A percentile compares a stretch with the other conserved stretches of the same genome.
Conservation (phyloP, 192 early-diverging fungal species). For the Coemansia sp. region DNA sequence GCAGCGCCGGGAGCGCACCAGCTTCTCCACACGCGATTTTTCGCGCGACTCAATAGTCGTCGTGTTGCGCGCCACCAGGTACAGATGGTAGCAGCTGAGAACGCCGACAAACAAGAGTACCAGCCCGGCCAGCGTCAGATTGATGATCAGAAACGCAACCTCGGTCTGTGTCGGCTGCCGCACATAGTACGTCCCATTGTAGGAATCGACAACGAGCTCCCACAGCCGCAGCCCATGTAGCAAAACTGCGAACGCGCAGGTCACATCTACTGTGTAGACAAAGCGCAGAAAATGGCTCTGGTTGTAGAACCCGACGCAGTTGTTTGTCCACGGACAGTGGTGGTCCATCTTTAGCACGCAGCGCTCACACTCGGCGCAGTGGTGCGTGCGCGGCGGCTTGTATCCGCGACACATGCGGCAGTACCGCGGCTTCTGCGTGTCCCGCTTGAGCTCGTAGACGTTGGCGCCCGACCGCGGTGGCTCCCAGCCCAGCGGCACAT, state of each 20-base stretch:
- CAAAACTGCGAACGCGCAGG: constrained; percentile 70
- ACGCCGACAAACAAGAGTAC: constrained; percentile 46
- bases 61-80: constrained; percentile 44
- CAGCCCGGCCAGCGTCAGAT: constrained; percentile 58
- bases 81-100: constrained; percentile 52
- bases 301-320: constrained; percentile 75
- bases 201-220: constrained; percentile 47
- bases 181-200: constrained; percentile 58
- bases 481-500: constrained; percentile 59
- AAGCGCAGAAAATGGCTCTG: constrained; percentile 76
- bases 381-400: constrained; percentile 79
- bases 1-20: constrained; percentile 37
- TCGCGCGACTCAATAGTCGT: constrained; percentile 55
- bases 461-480: constrained; percentile 44
- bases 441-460: constrained; percentile 65
- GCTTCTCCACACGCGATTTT: constrained; percentile 46
- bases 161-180: constrained; percentile 60
- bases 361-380: constrained; percentile 68
- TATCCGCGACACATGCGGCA: constrained; percentile 62
- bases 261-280: constrained; percentile 57
- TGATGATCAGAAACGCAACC: constrained; percentile 70
- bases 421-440: constrained; percentile 65
- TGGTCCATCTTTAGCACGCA: constrained; percentile 87
- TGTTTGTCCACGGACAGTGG: constrained; percentile 88
- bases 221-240: constrained; percentile 77